These are phyloP conservation scores for Blumeria hordei DNA, from an alignment of 2,329 filamentous ascomycete genomes.

Conservation along the genomic window DNA sequence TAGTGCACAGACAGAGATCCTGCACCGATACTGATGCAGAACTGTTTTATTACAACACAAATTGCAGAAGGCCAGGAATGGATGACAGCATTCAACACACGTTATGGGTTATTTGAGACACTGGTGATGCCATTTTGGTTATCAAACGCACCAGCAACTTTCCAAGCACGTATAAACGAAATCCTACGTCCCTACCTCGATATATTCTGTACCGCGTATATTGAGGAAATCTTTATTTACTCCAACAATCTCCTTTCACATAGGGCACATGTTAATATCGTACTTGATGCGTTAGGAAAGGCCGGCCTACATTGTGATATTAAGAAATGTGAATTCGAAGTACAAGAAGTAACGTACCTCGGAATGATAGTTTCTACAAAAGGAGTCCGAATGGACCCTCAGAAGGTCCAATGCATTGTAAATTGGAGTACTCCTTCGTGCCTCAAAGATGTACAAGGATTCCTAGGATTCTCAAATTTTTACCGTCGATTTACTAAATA, in stretches of 20 bases:
- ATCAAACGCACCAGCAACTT: neutral
- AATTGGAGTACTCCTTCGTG: neutral
- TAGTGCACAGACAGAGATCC: no score
- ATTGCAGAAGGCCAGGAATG: neutral
- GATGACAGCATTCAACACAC: neutral
- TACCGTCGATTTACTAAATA: neutral
- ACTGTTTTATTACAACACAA: no score
- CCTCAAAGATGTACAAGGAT: neutral
- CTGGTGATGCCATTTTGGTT: constrained; percentile 2
- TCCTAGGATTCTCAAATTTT: neutral
- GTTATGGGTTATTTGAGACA: neutral
- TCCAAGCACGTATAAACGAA: neutral
- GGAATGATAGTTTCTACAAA: neutral
- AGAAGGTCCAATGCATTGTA: neutral
- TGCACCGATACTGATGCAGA: no score
- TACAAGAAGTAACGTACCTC: neutral
- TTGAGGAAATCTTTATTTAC: neutral
- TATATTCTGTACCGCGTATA: no score
- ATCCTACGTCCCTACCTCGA: no score
- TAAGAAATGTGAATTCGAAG: neutral
- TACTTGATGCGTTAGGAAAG: neutral
- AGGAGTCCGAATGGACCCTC: no score
- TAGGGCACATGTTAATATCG: no score
- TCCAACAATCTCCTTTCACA: neutral
- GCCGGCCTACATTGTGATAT: neutral